These are phyloP conservation scores for Amphibolis antarctica DNA, from an alignment of 106 monocot genomes.

Conservation along the genomic window DNA sequence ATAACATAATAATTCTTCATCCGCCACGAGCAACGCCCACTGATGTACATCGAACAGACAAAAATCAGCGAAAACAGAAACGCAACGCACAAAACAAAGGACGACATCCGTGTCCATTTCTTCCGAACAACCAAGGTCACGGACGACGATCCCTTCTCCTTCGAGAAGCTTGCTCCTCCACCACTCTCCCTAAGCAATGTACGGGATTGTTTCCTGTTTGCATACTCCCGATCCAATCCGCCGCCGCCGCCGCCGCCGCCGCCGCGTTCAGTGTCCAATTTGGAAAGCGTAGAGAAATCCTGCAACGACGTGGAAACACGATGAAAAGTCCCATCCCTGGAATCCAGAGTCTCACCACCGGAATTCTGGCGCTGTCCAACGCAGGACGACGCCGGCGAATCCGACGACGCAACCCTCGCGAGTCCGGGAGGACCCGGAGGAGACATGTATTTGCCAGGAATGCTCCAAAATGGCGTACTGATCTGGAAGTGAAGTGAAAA, in stretches of 20 bases:
- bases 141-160: conserved; percentile 43
- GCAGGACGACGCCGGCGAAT: conserved; percentile 5
- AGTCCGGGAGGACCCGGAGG: too few relatives aligned
- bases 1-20: conserved; percentile 58
- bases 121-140: conserved; percentile 29
- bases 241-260: conserved; percentile 27
- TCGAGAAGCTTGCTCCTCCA: conserved; percentile 56
- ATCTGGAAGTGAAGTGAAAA: too few relatives aligned
- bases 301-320: conserved; percentile 63
- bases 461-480: too few relatives aligned
- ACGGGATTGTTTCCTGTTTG: conserved; percentile 23
- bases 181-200: conserved; percentile 43
- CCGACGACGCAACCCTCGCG: conserved; percentile 3
- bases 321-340: conserved; percentile 28
- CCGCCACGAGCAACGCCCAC: conserved; percentile 26
- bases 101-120: conserved; percentile 27
- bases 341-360: not conserved
- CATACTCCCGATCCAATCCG: conserved; percentile 26
- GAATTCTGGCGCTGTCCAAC: not conserved
- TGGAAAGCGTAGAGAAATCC: conserved; percentile 48
- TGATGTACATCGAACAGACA: conserved; percentile 32
- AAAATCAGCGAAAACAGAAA: conserved; percentile 32
- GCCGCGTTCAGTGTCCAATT: conserved; percentile 24
- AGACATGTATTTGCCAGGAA: too few relatives aligned
- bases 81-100: conserved; percentile 20